phyloP scores from a whole-genome alignment of 768 basidiomycete species.

The Pholiota microspora region DNA sequence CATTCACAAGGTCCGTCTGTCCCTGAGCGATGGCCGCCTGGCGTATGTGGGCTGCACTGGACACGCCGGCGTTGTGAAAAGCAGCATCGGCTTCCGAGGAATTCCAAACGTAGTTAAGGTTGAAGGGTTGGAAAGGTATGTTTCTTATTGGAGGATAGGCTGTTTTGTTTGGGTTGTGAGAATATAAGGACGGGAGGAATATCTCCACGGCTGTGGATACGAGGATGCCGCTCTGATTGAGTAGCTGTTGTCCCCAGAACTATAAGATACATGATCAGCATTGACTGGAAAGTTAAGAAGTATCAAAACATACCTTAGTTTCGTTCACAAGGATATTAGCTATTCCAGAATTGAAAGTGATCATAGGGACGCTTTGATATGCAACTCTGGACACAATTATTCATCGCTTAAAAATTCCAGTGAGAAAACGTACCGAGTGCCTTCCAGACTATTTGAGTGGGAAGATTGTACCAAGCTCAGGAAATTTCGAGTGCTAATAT shows the following conservation, averaged over 20 bases:
- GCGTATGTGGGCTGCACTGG: slow-evolving; percentile 33
- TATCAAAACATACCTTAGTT: slow-evolving; percentile 27
- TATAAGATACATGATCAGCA: background rate
- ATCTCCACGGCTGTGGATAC: slow-evolving; percentile 43
- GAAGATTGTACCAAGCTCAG: slow-evolving; percentile 29
- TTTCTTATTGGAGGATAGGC: slow-evolving; percentile 42
- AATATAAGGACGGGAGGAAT: slow-evolving; percentile 38
- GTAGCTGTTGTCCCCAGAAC: slow-evolving; percentile 29
- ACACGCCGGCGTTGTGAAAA: slow-evolving; percentile 32
- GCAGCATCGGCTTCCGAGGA: slow-evolving; percentile 15
- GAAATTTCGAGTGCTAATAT: slow-evolving; percentile 34
- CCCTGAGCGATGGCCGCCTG: slow-evolving; percentile 30
- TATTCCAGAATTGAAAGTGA: slow-evolving; percentile 26
- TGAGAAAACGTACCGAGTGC: slow-evolving; percentile 6
- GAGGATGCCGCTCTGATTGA: slow-evolving; percentile 20
- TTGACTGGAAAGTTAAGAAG: background rate
- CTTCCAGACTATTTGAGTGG: slow-evolving; percentile 26
- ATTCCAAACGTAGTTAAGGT: slow-evolving; percentile 25
- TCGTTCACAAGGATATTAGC: slow-evolving; percentile 35
- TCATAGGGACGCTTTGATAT: slow-evolving; percentile 38
- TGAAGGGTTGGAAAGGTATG: slow-evolving; percentile 25
- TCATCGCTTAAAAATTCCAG: too few relatives aligned
- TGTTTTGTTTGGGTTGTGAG: slow-evolving; percentile 32
- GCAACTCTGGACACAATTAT: too few relatives aligned
- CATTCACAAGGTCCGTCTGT: slow-evolving; percentile 31